Base-by-base conservation (phyloP, 2,329 filamentous ascomycete species). In the Xylaria sp. region DNA sequence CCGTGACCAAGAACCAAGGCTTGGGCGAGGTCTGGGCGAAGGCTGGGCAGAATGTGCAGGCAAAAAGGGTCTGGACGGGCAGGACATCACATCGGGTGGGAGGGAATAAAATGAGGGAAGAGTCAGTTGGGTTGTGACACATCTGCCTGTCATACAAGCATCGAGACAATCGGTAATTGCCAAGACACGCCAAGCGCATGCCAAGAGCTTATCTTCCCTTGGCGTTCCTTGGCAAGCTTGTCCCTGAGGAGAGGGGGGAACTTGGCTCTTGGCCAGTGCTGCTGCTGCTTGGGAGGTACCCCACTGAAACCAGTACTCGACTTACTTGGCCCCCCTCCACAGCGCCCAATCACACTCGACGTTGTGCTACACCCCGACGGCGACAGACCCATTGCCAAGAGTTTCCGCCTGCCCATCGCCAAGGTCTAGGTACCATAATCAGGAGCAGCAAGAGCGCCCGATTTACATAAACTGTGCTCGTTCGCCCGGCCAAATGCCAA, bases 371-470 rank as follows among this genome's bases (percentile, higher is more conserved):
- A 76, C 72, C 67, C 70, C 68, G 71, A 70, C 71, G 68, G 70
- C 70, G 65, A 77, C 62, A 71, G 74, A 70, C 72, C 71, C 72
- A 71, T 66, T 72, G 76, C 76, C 76, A 77, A 76, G 75, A 76
- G 70, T 76, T 77, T 76, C 76, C 76, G 76, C 76, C 73, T 77
- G 70, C 71, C 69, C 72, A 77, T 74, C 71, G 73, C 72, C 72
- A 75, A 76, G 75, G 69, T 73, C 72, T 72, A 76, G 75, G 71
- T 66, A 66, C 74, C 75, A 75, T 73, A 76, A 72, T 74, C 74
- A 76, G 74, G 72, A 75, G 75, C 67, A 71, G 65, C 59, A 68
- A 73, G 68, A 64, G 69, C 74, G 66, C 70, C 70, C 67, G 65
- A 73, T 76, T 76, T 76, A 76, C 74, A 76, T 76, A 76, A 76